Conservation (phyloP, 345 rosid genomes). For the Cardamine chenopodiifolia region DNA sequence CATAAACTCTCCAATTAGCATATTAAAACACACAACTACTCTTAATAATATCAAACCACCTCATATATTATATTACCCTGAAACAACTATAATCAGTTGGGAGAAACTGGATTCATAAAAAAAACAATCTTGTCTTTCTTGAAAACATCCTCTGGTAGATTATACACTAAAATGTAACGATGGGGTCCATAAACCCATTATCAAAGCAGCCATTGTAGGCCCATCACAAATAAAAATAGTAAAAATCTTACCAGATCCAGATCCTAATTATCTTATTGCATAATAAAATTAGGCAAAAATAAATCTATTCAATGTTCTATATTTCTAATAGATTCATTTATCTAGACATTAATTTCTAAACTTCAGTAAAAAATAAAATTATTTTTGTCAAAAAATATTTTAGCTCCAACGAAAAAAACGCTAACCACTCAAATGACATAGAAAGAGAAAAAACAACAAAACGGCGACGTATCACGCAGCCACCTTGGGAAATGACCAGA, state of each 20-base stretch:
- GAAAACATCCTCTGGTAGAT: background rate
- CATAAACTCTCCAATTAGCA: background rate
- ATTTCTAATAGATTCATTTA: background rate
- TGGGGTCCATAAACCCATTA: conserved; percentile 28
- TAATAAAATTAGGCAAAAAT: background rate
- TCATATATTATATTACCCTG: background rate
- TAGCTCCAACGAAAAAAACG: background rate
- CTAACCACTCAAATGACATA: background rate
- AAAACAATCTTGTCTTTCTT: background rate
- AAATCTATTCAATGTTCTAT: background rate
- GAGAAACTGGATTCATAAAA: background rate
- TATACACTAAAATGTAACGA: background rate
- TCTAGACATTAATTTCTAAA: background rate
- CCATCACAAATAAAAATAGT: conserved; percentile 14
- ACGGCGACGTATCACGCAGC: background rate
- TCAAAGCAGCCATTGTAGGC: conserved; percentile 1
- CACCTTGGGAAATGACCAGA: background rate
- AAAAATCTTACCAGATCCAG: conserved; percentile 18
- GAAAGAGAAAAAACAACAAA: background rate
- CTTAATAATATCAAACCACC: background rate
- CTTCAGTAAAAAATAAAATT: background rate
- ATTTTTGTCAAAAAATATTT: background rate
- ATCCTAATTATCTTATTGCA: background rate
- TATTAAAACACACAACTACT: background rate
- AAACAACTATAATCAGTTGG: background rate